Evolutionary conservation across 805 yeast genomes (phyloP).

Genomic region (Metschnikowia similis): DNA sequence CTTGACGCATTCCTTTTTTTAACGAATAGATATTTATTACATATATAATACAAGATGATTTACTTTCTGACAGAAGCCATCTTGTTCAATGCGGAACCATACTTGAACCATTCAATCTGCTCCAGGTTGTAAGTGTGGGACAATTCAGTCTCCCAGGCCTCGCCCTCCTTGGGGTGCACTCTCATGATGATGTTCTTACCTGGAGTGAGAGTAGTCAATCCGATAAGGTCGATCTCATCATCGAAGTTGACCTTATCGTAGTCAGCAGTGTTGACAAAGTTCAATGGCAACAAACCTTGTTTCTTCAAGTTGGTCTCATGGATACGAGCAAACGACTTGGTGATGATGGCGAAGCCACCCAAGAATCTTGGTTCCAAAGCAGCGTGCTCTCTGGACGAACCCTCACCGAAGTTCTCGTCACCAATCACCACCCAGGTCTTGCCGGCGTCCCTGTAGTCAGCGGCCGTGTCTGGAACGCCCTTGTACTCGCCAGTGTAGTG

Average conservation of each 20-base stretch:
- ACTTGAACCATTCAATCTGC: slow-evolving; percentile 98
- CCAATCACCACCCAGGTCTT: slow-evolving; percentile 96
- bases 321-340: slow-evolving; percentile 97
- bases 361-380: slow-evolving; percentile 99
- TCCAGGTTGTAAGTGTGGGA: slow-evolving; percentile 94
- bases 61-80: slow-evolving; percentile 49
- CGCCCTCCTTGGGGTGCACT: slow-evolving; percentile 69
- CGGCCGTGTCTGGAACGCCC: slow-evolving; percentile 97
- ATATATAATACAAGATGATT: slow-evolving; percentile 5
- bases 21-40: slow-evolving; percentile 10
- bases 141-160: slow-evolving; percentile 83
- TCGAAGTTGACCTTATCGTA: slow-evolving; percentile 91
- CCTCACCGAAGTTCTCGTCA: slow-evolving; percentile 99
- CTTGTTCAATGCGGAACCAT: slow-evolving; percentile 98
- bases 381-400: slow-evolving; percentile 99
- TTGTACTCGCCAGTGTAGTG: slow-evolving; percentile 85
- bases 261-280: slow-evolving; percentile 83
- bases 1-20: not conserved
- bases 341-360: slow-evolving; percentile 96
- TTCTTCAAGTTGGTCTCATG: slow-evolving; percentile 99
- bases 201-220: slow-evolving; percentile 83
- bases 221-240: slow-evolving; percentile 84
- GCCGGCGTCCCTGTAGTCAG: slow-evolving; percentile 90
- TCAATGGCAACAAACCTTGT: slow-evolving; percentile 97
- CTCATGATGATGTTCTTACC: slow-evolving; percentile 85